Base-by-base conservation (phyloP, 495 filamentous ascomycete genomes). In the Thozetella sp. region DNA sequence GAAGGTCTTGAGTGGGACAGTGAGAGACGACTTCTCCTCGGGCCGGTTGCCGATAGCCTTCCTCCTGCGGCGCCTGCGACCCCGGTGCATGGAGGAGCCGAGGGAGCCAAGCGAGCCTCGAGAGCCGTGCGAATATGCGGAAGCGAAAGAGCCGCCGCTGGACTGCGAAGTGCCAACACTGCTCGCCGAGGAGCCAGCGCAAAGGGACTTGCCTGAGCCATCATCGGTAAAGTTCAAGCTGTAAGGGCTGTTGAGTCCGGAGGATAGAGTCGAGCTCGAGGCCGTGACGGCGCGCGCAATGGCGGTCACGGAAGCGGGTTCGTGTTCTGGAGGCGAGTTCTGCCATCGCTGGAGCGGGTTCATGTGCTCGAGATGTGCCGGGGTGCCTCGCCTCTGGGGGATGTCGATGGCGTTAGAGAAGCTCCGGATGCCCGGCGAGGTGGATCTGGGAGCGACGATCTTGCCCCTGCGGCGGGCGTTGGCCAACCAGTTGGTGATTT, bases 341-440 rank as follows among this genome's bases (percentile, higher is more conserved):
- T 90, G 86, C 92, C 92, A 96, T 80, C 92, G 81, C 73, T 96
- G 91, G 51, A 96, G 72, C 12, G 92, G 92, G 60, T 91, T 91
- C 86, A 93, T 87, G 70, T 84, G 75, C 30, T 88, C 83, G 23
- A 86, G 60, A 25, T 83, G 75, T 22, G 76, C 72, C 60, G 80
- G 72, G 6, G 74, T 77, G 3, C 75, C 74, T 57, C 72, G 75
- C 57, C 76, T 72, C 57, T 67, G 76, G 22, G 70, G 90, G 79
- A 94, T 92, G 65, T 92, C 83, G 56, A 94, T 85, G 3, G 84
- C 82, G 54, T 81, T 82, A n/a, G 81, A 66, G 63, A 74, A 79
- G 58, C 70, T 76, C 22, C 76, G 76, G 20, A 84, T 72, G 56
- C 84, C 83, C 17, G 86, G 86, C 23, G 82, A 84, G 19, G 80